Percentiles rank a stretch among this genome's conserved stretches.
Evolutionary conservation across 179 eudicot species (phyloP).

Genomic region (Patellifolia procumbens): DNA sequence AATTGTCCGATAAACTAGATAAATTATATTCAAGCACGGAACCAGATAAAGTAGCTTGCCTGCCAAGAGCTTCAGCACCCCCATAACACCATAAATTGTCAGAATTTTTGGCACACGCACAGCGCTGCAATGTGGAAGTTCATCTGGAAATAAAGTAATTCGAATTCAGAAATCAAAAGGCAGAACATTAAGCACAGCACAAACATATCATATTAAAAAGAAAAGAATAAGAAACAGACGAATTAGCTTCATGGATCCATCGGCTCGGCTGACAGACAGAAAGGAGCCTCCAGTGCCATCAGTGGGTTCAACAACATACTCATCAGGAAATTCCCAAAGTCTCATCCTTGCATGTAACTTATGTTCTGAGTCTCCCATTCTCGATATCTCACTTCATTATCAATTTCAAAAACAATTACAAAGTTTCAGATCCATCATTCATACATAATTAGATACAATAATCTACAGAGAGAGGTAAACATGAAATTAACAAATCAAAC

Average conservation of each 20-base stretch:
- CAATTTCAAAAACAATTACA: conserved; percentile 8
- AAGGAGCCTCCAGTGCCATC: conserved; percentile 68
- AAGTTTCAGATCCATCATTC: neutral
- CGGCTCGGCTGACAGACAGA: conserved; percentile 68
- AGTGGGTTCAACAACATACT: conserved; percentile 85
- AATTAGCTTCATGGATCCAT: conserved; percentile 76
- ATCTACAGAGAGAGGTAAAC: neutral
- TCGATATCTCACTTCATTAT: conserved; percentile 8
- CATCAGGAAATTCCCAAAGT: conserved; percentile 88
- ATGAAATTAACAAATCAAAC: neutral
- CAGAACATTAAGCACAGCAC: neutral
- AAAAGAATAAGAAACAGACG: conserved; percentile 40
- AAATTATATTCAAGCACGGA: neutral
- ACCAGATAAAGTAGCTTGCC: conserved; percentile 44
- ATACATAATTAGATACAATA: neutral
- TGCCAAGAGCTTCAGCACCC: conserved; percentile 84
- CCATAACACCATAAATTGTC: conserved; percentile 81
- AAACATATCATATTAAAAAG: neutral
- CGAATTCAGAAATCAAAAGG: neutral
- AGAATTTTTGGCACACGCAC: conserved; percentile 69
- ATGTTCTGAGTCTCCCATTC: conserved; percentile 49
- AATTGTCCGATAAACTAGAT: neutral
- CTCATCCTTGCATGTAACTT: conserved; percentile 76
- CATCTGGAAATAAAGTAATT: conserved; percentile 48
- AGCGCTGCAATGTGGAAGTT: conserved; percentile 61